These are phyloP conservation scores for Microcyclosporella mali DNA, from an alignment of 2,329 filamentous ascomycete genomes.

Conservation along the genomic window DNA sequence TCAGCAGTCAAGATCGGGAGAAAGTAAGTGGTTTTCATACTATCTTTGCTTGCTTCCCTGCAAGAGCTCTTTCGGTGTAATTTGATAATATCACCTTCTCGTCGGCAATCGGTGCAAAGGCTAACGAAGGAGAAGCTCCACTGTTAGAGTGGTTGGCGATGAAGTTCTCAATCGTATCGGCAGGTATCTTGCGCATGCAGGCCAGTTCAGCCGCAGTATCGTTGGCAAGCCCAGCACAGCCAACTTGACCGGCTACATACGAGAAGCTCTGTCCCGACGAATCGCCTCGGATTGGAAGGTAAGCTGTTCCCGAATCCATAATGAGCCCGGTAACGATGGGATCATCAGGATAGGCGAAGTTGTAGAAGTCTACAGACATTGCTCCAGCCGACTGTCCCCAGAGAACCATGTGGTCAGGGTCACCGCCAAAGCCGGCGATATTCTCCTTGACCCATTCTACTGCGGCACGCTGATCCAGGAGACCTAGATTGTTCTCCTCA, in stretches of 20 bases:
- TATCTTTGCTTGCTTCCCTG: constrained; percentile 33
- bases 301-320: constrained; percentile 34
- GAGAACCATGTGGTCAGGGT: constrained; percentile 20
- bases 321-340: constrained; percentile 36
- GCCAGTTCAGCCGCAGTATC: constrained; percentile 31
- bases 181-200: constrained; percentile 16
- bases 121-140: constrained; percentile 22
- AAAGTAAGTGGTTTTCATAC: constrained; percentile 8
- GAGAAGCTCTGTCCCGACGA: constrained; percentile 15
- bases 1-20: background rate
- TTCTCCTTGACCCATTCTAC: constrained; percentile 49
- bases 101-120: constrained; percentile 25
- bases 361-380: constrained; percentile 27
- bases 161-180: constrained; percentile 10
- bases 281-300: constrained; percentile 15
- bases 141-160: constrained; percentile 15
- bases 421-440: constrained; percentile 48
- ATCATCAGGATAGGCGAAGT: constrained; percentile 31
- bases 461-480: constrained; percentile 50
- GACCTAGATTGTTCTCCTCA: constrained; percentile 40
- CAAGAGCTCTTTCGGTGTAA: constrained; percentile 19
- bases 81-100: constrained; percentile 24
- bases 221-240: constrained; percentile 38
- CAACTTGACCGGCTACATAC: constrained; percentile 20
- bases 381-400: constrained; percentile 28